Evolutionary conservation across 164 flowering plant species (phyloP).

Genomic region (Berberis vulgaris): DNA sequence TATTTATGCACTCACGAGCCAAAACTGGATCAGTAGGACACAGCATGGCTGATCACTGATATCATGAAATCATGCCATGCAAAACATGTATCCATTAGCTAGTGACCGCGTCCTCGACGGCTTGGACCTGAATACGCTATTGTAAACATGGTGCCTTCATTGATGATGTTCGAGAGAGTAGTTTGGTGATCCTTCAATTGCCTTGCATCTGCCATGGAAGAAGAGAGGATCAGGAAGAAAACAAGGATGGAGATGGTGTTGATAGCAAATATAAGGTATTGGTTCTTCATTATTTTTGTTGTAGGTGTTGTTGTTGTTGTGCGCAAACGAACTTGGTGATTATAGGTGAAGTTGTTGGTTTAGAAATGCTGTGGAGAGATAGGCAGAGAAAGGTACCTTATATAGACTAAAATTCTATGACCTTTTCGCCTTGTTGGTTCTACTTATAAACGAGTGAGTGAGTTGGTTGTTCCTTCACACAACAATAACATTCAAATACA

Average conservation of each 20-base stretch:
- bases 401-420: no score
- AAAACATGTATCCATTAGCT: background rate
- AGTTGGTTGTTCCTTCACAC: no score
- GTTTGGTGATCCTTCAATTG: background rate
- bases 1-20: no score
- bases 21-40: no score
- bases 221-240: constrained; percentile 7
- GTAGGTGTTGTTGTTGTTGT: background rate
- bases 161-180: background rate
- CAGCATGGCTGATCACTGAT: no score
- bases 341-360: background rate
- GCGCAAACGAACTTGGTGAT: background rate
- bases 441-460: no score
- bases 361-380: background rate
- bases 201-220: constrained; percentile 5
- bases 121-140: constrained; percentile 15
- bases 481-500: no score
- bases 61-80: no score
- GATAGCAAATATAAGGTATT: background rate
- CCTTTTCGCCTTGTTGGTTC: no score
- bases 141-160: background rate
- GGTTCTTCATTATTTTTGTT: constrained; percentile 1
- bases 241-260: constrained; percentile 8
- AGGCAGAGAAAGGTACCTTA: no score
- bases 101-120: constrained; percentile 7